Conservation (phyloP, 192 early-diverging fungal genomes). For the Rhizoclosmatium sp. region DNA sequence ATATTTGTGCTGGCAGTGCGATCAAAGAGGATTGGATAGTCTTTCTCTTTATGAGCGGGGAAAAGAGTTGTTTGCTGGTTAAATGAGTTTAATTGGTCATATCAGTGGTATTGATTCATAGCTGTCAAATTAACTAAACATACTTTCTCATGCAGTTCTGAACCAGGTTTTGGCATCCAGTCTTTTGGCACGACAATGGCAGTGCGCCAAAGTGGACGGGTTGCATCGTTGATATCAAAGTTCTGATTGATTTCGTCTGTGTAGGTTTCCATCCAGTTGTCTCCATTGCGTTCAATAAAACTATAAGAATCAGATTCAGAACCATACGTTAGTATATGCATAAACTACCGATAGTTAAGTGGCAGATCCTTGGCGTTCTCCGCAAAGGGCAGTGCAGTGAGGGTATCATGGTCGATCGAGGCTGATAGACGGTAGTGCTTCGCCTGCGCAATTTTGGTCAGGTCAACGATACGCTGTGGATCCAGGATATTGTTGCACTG, state of each 20-base stretch:
- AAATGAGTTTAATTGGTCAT: neutral
- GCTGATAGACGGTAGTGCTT: slow-evolving; percentile 41
- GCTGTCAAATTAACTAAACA: neutral
- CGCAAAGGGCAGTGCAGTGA: slow-evolving; percentile 27
- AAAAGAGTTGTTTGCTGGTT: slow-evolving; percentile 9
- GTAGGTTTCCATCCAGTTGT: slow-evolving; percentile 33
- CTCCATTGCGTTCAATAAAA: neutral
- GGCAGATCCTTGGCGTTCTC: slow-evolving; percentile 42
- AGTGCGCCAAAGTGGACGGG: slow-evolving; percentile 39
- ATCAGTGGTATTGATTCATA: too few species aligned
- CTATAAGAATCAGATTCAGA: neutral
- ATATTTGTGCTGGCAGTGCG: neutral
- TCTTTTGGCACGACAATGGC: slow-evolving; percentile 40
- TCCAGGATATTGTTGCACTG: neutral
- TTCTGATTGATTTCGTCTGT: slow-evolving; percentile 43
- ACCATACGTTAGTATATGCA: neutral
- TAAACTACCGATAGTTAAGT: slow-evolving; percentile 34
- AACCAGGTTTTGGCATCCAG: slow-evolving; percentile 12
- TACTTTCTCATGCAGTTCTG: neutral
- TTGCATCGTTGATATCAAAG: slow-evolving; percentile 39
- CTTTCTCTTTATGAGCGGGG: neutral
- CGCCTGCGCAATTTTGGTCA: slow-evolving; percentile 38
- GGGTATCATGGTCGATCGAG: slow-evolving; percentile 39
- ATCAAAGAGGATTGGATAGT: slow-evolving; percentile 13
- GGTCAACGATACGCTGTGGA: slow-evolving; percentile 40